Evolutionary conservation across 192 early-diverging fungal species (phyloP).

Genomic region (Coemansia sp.): DNA sequence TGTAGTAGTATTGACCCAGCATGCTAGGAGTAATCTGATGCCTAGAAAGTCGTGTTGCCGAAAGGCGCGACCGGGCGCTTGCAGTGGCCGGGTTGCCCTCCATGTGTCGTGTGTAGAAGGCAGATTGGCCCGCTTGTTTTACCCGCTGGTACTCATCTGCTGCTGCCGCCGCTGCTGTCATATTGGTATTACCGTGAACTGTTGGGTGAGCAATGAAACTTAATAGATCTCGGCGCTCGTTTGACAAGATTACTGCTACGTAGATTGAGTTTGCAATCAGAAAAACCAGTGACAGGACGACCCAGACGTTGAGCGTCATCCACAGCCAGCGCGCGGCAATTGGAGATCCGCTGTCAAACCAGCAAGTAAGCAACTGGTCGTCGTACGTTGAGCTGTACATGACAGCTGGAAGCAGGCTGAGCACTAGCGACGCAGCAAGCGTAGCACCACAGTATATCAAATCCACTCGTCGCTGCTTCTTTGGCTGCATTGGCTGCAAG

Average conservation of each 20-base stretch:
- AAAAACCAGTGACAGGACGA: conserved; percentile 28
- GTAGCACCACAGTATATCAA: conserved; percentile 19
- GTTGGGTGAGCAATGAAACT: conserved; percentile 17
- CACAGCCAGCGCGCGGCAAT: conserved; percentile 40
- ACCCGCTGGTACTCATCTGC: neutral
- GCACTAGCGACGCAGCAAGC: conserved; percentile 12
- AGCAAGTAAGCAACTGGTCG: conserved; percentile 18
- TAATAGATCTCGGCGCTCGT: conserved; percentile 38
- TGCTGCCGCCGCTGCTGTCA: neutral
- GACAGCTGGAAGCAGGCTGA: conserved; percentile 35
- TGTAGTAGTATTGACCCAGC: conserved; percentile 4
- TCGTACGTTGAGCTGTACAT: conserved; percentile 28
- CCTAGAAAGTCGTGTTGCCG: no score
- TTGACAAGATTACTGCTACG: conserved; percentile 34
- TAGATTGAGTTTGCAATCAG: conserved; percentile 29
- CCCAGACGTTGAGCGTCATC: conserved; percentile 44
- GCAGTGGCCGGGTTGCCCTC: no score
- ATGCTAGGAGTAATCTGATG: no score
- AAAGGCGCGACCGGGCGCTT: no score
- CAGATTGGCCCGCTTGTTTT: no score
- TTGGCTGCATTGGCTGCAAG: conserved; percentile 18
- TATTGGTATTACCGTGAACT: no score
- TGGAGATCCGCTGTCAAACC: conserved; percentile 18
- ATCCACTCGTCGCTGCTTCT: conserved; percentile 18
- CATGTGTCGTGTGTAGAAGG: neutral